phyloP scores from a whole-genome alignment of 371 early-diverging fungal species.

The Mucor racemosus region DNA sequence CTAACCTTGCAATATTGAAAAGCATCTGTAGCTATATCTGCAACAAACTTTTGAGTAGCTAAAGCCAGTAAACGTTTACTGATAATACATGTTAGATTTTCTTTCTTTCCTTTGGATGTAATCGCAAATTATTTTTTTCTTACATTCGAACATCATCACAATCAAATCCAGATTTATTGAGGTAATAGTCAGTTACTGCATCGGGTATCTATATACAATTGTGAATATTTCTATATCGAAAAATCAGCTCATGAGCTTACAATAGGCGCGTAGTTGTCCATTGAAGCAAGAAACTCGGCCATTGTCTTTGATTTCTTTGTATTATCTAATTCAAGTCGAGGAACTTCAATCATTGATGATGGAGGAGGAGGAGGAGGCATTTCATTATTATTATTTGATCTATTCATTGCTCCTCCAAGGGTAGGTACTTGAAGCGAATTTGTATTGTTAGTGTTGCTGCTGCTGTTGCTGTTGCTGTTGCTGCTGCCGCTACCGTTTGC shows the following conservation, averaged over 20 bases:
- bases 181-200: constrained; percentile 94
- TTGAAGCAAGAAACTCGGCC: constrained; percentile 83
- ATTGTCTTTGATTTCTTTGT: constrained; percentile 62
- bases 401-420: neutral
- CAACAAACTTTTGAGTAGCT: constrained; percentile 94
- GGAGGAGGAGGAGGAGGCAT: constrained; percentile 5
- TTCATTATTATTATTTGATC: constrained; percentile 4
- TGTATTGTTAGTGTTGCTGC: neutral
- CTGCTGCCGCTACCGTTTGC: neutral
- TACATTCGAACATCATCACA: constrained; percentile 90
- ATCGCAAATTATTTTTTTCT: too few species aligned
- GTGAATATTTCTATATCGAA: neutral
- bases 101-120: too few species aligned
- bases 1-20: constrained; percentile 92
- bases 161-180: constrained; percentile 92
- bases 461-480: neutral
- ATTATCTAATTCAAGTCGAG: constrained; percentile 12
- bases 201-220: constrained; percentile 86
- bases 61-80: constrained; percentile 89
- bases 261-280: constrained; percentile 90
- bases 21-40: constrained; percentile 94
- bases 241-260: constrained; percentile 41
- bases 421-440: constrained; percentile 16
- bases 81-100: neutral
- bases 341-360: constrained; percentile 12